A percentile compares a stretch with the other conserved stretches of the same genome.
Evolutionary conservation across 2,329 filamentous ascomycete species (phyloP).

Genomic region (Passalora sequoiae): DNA sequence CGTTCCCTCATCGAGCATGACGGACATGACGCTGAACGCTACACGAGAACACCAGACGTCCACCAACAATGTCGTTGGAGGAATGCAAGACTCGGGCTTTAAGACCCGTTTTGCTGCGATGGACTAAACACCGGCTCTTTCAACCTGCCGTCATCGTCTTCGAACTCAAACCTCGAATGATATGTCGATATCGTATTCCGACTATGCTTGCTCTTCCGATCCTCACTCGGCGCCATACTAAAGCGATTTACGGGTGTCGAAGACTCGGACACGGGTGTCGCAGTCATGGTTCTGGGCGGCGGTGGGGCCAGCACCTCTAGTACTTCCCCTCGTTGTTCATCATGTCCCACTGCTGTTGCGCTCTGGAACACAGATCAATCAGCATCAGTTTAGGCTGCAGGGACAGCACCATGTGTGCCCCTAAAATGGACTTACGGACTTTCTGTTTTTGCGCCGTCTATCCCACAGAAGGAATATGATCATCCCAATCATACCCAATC

Average conservation of each 20-base stretch:
- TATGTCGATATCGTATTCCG: slow-evolving; percentile 1
- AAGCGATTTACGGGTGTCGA: too few species aligned
- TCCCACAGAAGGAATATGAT: neutral
- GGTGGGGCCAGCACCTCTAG: neutral
- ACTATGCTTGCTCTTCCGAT: slow-evolving; percentile 6
- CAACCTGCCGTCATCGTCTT: slow-evolving; percentile 4
- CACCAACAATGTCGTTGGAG: too few species aligned
- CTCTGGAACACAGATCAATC: neutral
- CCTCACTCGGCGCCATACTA: too few species aligned
- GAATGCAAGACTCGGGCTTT: too few species aligned
- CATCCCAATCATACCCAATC: neutral
- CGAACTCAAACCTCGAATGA: slow-evolving; percentile 10
- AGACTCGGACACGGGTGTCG: too few species aligned
- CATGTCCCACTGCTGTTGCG: neutral
- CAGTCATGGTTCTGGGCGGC: neutral
- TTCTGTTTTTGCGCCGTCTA: neutral
- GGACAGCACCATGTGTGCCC: neutral
- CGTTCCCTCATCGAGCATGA: neutral
- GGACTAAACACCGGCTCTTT: too few species aligned
- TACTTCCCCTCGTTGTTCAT: neutral
- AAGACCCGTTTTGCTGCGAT: too few species aligned
- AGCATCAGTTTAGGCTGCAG: neutral
- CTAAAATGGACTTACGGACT: neutral
- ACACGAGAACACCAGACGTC: neutral
- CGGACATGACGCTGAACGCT: slow-evolving; percentile 7